Evolutionary conservation across 106 monocot species (phyloP).

Genomic region (Vanilla planifolia): DNA sequence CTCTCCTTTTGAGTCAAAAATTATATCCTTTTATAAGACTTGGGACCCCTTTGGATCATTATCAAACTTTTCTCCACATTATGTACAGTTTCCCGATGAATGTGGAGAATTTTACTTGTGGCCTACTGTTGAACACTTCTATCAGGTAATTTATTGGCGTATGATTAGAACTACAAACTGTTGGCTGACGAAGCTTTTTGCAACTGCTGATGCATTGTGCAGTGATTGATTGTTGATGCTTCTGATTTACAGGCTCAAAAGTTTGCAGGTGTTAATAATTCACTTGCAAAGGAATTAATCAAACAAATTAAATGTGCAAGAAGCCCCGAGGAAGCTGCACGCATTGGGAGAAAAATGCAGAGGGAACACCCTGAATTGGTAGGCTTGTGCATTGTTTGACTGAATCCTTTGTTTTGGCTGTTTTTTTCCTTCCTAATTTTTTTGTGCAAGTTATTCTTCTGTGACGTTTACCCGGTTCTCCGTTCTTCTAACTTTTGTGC

Average conservation of each 20-base stretch:
- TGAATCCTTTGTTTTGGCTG: too few species aligned
- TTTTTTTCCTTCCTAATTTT: too few species aligned
- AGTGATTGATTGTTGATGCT: neutral
- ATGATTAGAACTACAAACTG: neutral
- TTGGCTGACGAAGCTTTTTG: neutral
- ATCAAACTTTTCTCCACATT: constrained; percentile 96
- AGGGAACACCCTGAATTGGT: constrained; percentile 71
- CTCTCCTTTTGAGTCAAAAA: constrained; percentile 69
- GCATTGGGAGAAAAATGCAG: constrained; percentile 76
- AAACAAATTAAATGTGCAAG: constrained; percentile 69
- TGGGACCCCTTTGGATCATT: constrained; percentile 92
- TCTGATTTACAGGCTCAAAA: constrained; percentile 61
- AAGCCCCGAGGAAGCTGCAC: constrained; percentile 95
- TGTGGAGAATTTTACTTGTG: constrained; percentile 54
- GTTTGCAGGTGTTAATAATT: constrained; percentile 55
- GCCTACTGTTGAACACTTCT: constrained; percentile 91
- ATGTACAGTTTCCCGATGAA: constrained; percentile 56
- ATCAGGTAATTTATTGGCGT: constrained; percentile 74
- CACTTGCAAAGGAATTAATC: constrained; percentile 39
- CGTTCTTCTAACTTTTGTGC: too few species aligned
- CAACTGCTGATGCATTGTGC: neutral
- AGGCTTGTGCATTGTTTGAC: too few species aligned
- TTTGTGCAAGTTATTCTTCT: too few species aligned
- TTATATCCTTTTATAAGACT: constrained; percentile 97
- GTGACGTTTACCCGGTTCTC: too few species aligned